A percentile compares a stretch with the other conserved stretches of the same genome.
Conservation (phyloP, 768 basidiomycete genomes). For the Tylopilus rubrobrunneus region DNA sequence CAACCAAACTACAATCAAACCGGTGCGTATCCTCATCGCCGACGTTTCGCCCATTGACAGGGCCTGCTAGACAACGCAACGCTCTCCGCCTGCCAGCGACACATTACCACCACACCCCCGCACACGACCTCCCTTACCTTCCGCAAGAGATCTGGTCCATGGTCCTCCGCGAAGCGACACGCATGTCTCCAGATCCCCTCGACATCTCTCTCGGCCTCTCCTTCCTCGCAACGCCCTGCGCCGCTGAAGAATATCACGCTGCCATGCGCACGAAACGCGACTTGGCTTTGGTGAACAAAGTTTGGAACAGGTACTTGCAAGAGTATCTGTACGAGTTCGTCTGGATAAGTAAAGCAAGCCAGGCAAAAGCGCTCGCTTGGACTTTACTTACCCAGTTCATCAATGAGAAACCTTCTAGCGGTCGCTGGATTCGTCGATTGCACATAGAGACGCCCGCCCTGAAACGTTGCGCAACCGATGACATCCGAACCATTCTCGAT, state of each 20-base stretch:
- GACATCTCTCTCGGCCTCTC: conserved; percentile 50
- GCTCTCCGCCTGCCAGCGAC: conserved; percentile 4
- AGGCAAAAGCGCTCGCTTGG: conserved; percentile 45
- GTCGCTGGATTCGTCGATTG: conserved; percentile 54
- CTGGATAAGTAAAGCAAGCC: conserved; percentile 57
- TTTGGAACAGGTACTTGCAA: conserved; percentile 52
- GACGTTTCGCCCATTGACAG: conserved; percentile 1
- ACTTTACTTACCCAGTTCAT: conserved; percentile 43
- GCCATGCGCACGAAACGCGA: conserved; percentile 47
- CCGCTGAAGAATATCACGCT: conserved; percentile 42
- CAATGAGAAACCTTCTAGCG: conserved; percentile 34
- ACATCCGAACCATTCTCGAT: conserved; percentile 66
- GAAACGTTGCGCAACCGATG: conserved; percentile 61
- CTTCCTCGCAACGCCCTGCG: conserved; percentile 49
- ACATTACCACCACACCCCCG: conserved; percentile 26
- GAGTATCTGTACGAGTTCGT: conserved; percentile 63
- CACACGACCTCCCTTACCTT: conserved; percentile 40
- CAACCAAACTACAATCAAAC: conserved; percentile 16
- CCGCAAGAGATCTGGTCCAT: conserved; percentile 66
- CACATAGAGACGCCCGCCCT: conserved; percentile 67
- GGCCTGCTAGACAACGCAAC: conserved; percentile 4
- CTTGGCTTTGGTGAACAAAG: conserved; percentile 51
- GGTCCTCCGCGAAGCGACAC: conserved; percentile 57
- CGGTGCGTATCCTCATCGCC: conserved; percentile 12
- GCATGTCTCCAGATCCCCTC: conserved; percentile 41